These are phyloP conservation scores for Penicillium coffeae DNA, from an alignment of 495 filamentous ascomycete genomes.

Conservation along the genomic window DNA sequence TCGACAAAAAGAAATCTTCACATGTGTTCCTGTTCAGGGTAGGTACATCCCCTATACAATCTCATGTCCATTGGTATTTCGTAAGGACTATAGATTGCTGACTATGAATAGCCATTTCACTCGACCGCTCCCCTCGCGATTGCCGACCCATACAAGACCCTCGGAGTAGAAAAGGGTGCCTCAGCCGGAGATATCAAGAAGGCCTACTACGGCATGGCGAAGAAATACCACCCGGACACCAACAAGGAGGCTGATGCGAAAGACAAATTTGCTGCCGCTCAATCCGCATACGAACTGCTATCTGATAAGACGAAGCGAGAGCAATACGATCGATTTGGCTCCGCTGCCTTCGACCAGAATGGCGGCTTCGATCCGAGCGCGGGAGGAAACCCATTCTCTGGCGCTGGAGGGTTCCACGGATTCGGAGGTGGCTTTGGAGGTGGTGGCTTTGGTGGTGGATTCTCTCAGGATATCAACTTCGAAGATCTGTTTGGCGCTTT, in stretches of 20 bases:
- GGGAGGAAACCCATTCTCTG: conserved; percentile 61
- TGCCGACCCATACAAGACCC: conserved; percentile 77
- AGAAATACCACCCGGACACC: conserved; percentile 96
- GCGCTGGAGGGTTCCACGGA: conserved; percentile 47
- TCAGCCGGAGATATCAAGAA: conserved; percentile 92
- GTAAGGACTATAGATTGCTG: conserved; percentile 2
- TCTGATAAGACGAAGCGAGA: conserved; percentile 88
- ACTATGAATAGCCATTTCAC: conserved; percentile 64
- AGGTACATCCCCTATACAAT: conserved; percentile 15
- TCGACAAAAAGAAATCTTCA: conserved; percentile 19
- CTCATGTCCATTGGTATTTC: background rate
- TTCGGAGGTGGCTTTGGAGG: conserved; percentile 55
- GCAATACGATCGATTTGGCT: conserved; percentile 84
- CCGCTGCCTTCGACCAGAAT: conserved; percentile 78
- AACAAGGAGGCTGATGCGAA: conserved; percentile 91
- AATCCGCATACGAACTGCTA: conserved; percentile 86
- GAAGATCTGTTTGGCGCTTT: conserved; percentile 94
- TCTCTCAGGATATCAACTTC: conserved; percentile 81
- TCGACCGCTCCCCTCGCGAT: conserved; percentile 60
- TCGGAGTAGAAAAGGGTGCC: conserved; percentile 79
- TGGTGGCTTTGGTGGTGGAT: conserved; percentile 56
- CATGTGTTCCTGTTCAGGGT: conserved; percentile 25
- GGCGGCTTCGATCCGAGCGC: conserved; percentile 69
- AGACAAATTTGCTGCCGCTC: conserved; percentile 89
- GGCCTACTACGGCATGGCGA: conserved; percentile 96